Percentiles rank a stretch among this genome's conserved stretches.
phyloP scores from a whole-genome alignment of 306 rosid species.

The Casuarina equisetifolia region DNA sequence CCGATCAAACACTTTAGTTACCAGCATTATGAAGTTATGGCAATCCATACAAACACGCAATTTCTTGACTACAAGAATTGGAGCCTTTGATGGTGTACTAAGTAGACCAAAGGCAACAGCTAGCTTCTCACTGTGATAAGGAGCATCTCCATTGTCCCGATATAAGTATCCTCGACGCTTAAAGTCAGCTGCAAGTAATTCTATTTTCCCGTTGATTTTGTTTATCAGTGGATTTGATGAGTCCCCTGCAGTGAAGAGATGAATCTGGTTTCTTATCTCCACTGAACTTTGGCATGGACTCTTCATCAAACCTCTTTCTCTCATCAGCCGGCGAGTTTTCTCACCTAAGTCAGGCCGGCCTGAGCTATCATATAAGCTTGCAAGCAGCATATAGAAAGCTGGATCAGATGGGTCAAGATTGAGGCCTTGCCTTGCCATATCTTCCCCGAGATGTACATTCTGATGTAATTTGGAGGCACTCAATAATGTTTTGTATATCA shows the following conservation, averaged over 20 bases:
- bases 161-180: constrained; percentile 37
- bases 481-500: constrained; percentile 57
- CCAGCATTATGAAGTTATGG: constrained; percentile 54
- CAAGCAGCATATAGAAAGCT: constrained; percentile 55
- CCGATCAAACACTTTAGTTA: constrained; percentile 40
- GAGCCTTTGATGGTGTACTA: constrained; percentile 32
- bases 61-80: constrained; percentile 52
- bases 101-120: constrained; percentile 61
- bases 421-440: constrained; percentile 60
- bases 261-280: constrained; percentile 46
- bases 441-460: constrained; percentile 59
- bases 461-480: constrained; percentile 56
- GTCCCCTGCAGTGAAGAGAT: constrained; percentile 50
- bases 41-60: constrained; percentile 53
- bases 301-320: constrained; percentile 58
- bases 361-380: constrained; percentile 55
- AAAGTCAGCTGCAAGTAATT: constrained; percentile 39
- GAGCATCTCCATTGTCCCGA: constrained; percentile 28
- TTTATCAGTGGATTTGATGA: constrained; percentile 33
- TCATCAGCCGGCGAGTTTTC: constrained; percentile 54
- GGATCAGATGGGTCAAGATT: constrained; percentile 63
- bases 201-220: constrained; percentile 39
- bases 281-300: constrained; percentile 52
- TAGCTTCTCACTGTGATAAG: constrained; percentile 58
- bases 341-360: constrained; percentile 47